Evolutionary conservation across 495 filamentous ascomycete species (phyloP), one percentile per base, ranked within the genome.

Genomic region (Penicillium paradoxum): DNA sequence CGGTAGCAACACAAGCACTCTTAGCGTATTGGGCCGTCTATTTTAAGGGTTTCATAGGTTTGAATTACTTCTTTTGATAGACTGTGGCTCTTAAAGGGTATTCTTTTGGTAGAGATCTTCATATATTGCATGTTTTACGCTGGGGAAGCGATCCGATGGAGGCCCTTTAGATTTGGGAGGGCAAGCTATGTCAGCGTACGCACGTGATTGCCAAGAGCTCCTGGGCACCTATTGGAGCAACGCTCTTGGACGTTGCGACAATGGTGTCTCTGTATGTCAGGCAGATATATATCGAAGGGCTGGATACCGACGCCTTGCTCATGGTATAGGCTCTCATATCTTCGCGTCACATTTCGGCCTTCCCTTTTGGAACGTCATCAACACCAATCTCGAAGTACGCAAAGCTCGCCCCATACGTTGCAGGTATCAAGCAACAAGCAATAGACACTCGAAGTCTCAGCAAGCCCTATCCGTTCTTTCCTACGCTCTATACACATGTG

Each of bases 151-250:
- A 14, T 44, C 2, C n/a, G 15, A 21, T 29, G 25, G 6, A 29
- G 39, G 46, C 46, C 46, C 46, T 49, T 21, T 38, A 38, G n/a
- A 29, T 49, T 49, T 33, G 10, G 17, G 34, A 49, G 22, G 45
- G 46, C 33, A 25, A 18, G 6, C 29, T 49, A 38, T 48, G 46
- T 49, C 46, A 49, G 15, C 46, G 1, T 17, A 17, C n/a, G 22
- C 29, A 48, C 32, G 45, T 48, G 45, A 48, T 5, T 13, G 41
- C 32, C 45, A 19, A 22, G 32, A 37, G 18, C 5, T n/a, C 34
- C 46, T 34, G 22, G 30, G 18, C 7, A 14, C 30, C 13, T 18
- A 25, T 30, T 44, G 24, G 15, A 29, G 7, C 15, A 14, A 18
- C 15, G 15, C 24, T 44, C 39, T 24, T n/a, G 7, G 39, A 24